Conservation (phyloP, 164 flowering plant genomes). For the Akebia trifoliata region DNA sequence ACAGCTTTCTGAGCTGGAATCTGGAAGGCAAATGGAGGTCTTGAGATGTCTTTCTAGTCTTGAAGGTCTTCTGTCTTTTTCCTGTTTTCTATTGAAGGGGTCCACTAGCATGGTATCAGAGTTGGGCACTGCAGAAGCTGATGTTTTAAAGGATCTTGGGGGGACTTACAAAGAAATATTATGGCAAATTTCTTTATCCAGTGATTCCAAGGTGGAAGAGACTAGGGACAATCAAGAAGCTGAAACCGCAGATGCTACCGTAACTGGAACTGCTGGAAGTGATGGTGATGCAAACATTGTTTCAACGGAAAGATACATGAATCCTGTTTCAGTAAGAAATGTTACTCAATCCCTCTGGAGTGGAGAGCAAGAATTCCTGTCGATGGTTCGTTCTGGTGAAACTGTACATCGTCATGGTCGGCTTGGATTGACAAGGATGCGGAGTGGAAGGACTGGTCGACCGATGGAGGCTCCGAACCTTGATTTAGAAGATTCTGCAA, state of each 20-base stretch:
- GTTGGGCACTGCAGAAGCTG: slow-evolving; percentile 73
- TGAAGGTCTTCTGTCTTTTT: slow-evolving; percentile 67
- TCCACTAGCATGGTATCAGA: slow-evolving; percentile 62
- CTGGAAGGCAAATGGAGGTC: slow-evolving; percentile 40
- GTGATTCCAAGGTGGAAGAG: slow-evolving; percentile 68
- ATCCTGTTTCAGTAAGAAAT: slow-evolving; percentile 57
- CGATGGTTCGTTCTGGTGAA: slow-evolving; percentile 65
- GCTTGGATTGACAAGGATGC: slow-evolving; percentile 60
- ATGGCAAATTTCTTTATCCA: slow-evolving; percentile 74
- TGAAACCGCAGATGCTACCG: slow-evolving; percentile 41
- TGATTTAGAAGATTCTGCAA: slow-evolving; percentile 55
- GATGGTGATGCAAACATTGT: slow-evolving; percentile 58
- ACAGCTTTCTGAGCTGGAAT: slow-evolving; percentile 49
- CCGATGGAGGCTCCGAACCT: slow-evolving; percentile 59
- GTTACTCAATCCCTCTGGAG: slow-evolving; percentile 54
- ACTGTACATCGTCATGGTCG: slow-evolving; percentile 66
- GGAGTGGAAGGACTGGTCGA: slow-evolving; percentile 67
- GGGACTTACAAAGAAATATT: slow-evolving; percentile 58
- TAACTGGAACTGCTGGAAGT: slow-evolving; percentile 46
- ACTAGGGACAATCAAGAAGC: slow-evolving; percentile 51
- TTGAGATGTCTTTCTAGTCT: slow-evolving; percentile 61
- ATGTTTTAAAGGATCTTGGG: slow-evolving; percentile 77
- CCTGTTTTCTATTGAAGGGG: slow-evolving; percentile 67
- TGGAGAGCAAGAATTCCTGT: slow-evolving; percentile 62
- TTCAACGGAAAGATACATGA: slow-evolving; percentile 55